phyloP scores from a whole-genome alignment of 352 stramenopile species.

The Globisporangium irregulare region DNA sequence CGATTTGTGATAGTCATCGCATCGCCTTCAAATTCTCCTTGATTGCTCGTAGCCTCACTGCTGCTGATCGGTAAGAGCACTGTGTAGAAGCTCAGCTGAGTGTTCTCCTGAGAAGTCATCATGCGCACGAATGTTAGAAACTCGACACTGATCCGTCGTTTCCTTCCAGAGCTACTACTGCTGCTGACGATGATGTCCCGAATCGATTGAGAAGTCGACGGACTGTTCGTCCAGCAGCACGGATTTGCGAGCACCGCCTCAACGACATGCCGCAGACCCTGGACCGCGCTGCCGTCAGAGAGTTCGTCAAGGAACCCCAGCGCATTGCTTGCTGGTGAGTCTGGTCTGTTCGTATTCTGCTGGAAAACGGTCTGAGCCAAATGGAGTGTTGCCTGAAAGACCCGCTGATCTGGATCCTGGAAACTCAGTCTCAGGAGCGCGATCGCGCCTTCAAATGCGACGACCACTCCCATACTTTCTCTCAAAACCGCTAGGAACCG shows the following conservation, averaged over 20 bases:
- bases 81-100: conserved; percentile 25
- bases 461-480: conserved; percentile 17
- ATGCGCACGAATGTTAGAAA: conserved; percentile 42
- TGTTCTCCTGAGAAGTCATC: conserved; percentile 34
- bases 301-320: conserved; percentile 5
- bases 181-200: no score
- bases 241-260: conserved; percentile 24
- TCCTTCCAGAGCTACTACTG: background rate
- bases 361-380: conserved; percentile 42
- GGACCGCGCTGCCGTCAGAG: conserved; percentile 15
- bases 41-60: background rate
- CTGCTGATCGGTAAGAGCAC: conserved; percentile 14
- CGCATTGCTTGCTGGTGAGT: no score
- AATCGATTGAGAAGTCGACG: no score
- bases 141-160: conserved; percentile 25
- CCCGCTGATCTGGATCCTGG: conserved; percentile 18
- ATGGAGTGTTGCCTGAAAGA: conserved; percentile 43
- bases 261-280: conserved; percentile 27
- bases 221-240: conserved; percentile 30
- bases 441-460: conserved; percentile 42
- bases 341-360: background rate
- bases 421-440: conserved; percentile 33
- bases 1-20: conserved; percentile 11
- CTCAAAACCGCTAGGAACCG: conserved; percentile 24
- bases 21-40: background rate